Evolutionary conservation across 2,329 filamentous ascomycete species (phyloP), one percentile per base, ranked within the genome.

Genomic region (Fusarium illudens): DNA sequence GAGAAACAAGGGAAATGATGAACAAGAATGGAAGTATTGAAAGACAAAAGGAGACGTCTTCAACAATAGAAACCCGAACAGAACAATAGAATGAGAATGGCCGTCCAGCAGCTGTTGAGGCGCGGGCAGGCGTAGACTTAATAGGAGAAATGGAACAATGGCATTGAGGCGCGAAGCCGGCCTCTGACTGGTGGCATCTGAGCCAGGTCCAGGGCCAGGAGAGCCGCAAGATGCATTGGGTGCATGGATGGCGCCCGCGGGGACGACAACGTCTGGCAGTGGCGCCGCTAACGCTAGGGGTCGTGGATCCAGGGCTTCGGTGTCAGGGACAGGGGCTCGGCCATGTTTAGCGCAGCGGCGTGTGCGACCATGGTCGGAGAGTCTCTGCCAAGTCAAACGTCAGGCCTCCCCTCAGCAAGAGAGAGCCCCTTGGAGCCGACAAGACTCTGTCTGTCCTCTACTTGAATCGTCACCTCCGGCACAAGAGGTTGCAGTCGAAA

Each of bases 211-310:
- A 73, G 57, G 66, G 62, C 64, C 68, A 69, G 69, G 62, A 67
- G 72, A 74, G 72, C 72, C 72, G 68, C 72, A 74, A 74, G 72
- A 74, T 73, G 60, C 70, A 72, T 44, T 44, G 39, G 39, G 25
- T 73, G 70, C 48, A 50, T 50, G 48, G 30, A 50, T 50, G 48
- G 30, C 6, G 70, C 22, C 39, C 39, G 39, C 39, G 59, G 71
- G 70, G 71, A 70, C 61, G 53, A 54, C 61, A 44, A 44, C 39
- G 64, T 58, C 63, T 62, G 51, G 58, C 59, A 32, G 52, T 42
- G 56, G 68, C 66, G 66, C 22, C 39, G 39, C 39, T 44, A 44
- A 44, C 15, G 39, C 63, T 65, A 66, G 65, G 70, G 71, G 67
- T 49, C 56, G 57, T 67, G 63, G 60, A 63, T 51, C 56, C 64